These are phyloP conservation scores for Macrophomina pseudophaseolina DNA, from an alignment of 2,329 filamentous ascomycete genomes.

Conservation along the genomic window DNA sequence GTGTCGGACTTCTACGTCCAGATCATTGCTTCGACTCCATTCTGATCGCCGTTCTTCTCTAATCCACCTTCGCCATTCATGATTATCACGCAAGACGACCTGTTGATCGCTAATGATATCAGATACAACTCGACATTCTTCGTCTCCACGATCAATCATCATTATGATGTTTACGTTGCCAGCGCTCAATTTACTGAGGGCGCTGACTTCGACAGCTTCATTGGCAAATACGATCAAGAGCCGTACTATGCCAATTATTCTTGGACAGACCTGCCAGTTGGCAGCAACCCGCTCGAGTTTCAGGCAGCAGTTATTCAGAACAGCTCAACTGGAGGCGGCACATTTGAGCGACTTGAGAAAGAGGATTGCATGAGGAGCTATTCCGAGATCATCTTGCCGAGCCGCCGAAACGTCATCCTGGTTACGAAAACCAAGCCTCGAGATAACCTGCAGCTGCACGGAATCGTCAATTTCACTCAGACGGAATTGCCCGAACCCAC, in stretches of 20 bases:
- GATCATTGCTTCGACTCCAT: too few species aligned
- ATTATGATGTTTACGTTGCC: constrained; percentile 31
- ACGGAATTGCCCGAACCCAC: too few species aligned
- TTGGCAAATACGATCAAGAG: too few species aligned
- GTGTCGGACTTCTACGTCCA: too few species aligned
- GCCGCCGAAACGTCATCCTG: constrained; percentile 30
- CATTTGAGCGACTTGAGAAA: constrained; percentile 28
- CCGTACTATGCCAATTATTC: too few species aligned
- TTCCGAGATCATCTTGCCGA: constrained; percentile 28
- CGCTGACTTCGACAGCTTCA: constrained; percentile 16
- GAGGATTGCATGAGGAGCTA: constrained; percentile 32
- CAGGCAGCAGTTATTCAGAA: too few species aligned
- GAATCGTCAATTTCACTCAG: too few species aligned
- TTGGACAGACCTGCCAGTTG: too few species aligned
- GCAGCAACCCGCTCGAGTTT: too few species aligned
- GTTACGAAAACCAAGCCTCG: constrained; percentile 16
- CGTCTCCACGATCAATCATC: constrained; percentile 29
- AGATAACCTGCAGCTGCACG: not conserved
- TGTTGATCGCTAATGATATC: constrained; percentile 28
- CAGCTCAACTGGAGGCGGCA: not conserved
- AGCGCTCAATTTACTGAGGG: constrained; percentile 28
- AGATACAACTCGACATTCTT: constrained; percentile 39
- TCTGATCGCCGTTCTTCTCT: too few species aligned
- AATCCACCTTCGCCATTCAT: not conserved
- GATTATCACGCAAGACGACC: not conserved